A percentile compares a stretch with the other conserved stretches of the same genome.
phyloP scores from a whole-genome alignment of 164 flowering plant genomes.

The Brasenia schreberi region DNA sequence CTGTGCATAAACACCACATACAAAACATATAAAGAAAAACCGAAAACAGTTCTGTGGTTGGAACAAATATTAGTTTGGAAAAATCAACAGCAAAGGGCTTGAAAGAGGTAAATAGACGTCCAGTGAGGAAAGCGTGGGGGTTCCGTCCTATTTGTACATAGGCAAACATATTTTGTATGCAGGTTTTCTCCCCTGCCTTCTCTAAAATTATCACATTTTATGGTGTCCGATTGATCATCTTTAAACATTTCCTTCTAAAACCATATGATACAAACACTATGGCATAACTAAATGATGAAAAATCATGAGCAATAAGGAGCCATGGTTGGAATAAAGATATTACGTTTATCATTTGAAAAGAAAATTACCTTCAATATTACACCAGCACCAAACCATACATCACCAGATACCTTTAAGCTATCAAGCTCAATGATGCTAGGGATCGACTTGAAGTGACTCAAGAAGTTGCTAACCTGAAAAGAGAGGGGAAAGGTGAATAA shows the following conservation, averaged over 20 bases:
- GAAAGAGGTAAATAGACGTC: too few species aligned
- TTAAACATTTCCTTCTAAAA: background rate
- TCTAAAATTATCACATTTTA: background rate
- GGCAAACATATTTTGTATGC: too few species aligned
- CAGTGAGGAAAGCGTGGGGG: too few species aligned
- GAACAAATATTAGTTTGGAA: too few species aligned
- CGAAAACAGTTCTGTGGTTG: too few species aligned
- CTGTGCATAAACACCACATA: too few species aligned
- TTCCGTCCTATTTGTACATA: too few species aligned
- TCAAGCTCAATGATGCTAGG: constrained; percentile 93
- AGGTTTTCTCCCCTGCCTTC: too few species aligned
- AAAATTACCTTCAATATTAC: constrained; percentile 64
- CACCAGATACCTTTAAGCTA: constrained; percentile 84
- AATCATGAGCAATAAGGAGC: background rate
- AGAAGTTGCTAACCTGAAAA: constrained; percentile 61
- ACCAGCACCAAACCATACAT: constrained; percentile 88
- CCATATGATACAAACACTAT: background rate
- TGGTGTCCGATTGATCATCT: background rate
- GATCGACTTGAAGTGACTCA: constrained; percentile 78
- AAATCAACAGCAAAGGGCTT: too few species aligned
- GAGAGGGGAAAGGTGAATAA: background rate
- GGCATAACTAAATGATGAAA: background rate
- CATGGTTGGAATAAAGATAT: background rate
- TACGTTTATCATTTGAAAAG: background rate
- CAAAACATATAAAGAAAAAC: too few species aligned